Base-by-base conservation (phyloP, 148 eudicot genomes). In the Polygonum maritimum region DNA sequence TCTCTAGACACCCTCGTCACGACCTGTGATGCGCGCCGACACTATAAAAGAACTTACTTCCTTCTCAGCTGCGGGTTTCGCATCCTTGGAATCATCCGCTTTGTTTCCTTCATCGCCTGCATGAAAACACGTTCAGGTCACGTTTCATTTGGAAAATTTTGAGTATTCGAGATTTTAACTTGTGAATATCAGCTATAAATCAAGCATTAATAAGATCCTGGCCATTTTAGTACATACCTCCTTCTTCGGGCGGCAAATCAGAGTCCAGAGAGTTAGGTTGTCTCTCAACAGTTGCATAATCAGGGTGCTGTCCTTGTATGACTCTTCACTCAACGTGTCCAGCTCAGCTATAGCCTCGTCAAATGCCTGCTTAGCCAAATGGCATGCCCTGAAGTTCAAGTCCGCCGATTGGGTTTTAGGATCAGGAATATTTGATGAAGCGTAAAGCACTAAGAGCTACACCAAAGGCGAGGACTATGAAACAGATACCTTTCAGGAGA, bases 191-290 rank as follows among this genome's bases (percentile, higher is more conserved):
- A n/a, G 58, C 3, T 1, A 16, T n/a, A 16, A 54, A 54, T 16
- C 21, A n/a, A 54, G 7, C 58, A 47, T 47, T 54, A 54, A 22
- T 0, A n/a, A n/a, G n/a, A n/a, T n/a, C n/a, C n/a, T 4, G n/a
- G 54, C 15, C 54, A 49, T 49, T 49, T 15, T 49, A 49, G 54
- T 3, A 7, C 16, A 12, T 88, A 90, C 96, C 95, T 88, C 97
- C 98, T 48, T 94, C 97, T 83, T 92, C 98, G 47, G n/a, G n/a
- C n/a, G 98, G 98, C 86, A 92, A 87, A 80, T 94, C 98, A 71
- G 98, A 94, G 97, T 92, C 98, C 98, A 94, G 36, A 94, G 90
- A 80, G 98, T 92, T 83, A 94, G 97, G 77, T 94, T 94, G 83
- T 94, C 97, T 81, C 98, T 92, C 82, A 94, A 77, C 7, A 94